A percentile compares a stretch with the other conserved stretches of the same genome.
These are phyloP conservation scores for Xerocomellus intermedius DNA, from an alignment of 768 basidiomycete genomes.

Conservation along the genomic window DNA sequence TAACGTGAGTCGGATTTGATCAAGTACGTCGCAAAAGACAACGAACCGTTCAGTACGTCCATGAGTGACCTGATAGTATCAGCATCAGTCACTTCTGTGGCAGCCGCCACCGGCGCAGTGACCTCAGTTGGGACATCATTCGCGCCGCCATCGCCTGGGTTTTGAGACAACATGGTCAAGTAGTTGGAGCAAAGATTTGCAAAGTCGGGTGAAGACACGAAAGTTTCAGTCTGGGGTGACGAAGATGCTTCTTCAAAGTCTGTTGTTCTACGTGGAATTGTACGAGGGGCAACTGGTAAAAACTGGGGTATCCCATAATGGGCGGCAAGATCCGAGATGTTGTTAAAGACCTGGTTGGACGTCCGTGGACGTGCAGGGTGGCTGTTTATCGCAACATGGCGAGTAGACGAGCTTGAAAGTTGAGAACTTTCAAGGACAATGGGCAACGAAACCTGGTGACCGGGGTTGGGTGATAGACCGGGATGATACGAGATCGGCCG, in stretches of 20 bases:
- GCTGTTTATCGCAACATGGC: conserved; percentile 60
- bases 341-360: conserved; percentile 59
- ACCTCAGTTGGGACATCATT: conserved; percentile 32
- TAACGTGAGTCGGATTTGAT: not conserved
- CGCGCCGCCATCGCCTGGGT: conserved; percentile 40
- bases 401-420: conserved; percentile 52
- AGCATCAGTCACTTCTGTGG: conserved; percentile 18
- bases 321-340: conserved; percentile 65
- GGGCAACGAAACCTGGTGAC: conserved; percentile 39
- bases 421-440: conserved; percentile 47
- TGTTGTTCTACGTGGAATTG: conserved; percentile 44
- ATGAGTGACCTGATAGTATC: conserved; percentile 39
- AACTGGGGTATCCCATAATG: conserved; percentile 79
- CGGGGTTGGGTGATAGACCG: conserved; percentile 38
- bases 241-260: conserved; percentile 36
- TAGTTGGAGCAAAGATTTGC: conserved; percentile 56
- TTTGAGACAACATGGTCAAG: conserved; percentile 63
- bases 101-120: conserved; percentile 26
- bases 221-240: conserved; percentile 22
- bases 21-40: not conserved
- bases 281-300: conserved; percentile 66
- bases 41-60: conserved; percentile 40
- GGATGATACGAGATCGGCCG: conserved; percentile 39
- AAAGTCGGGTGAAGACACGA: conserved; percentile 39
- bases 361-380: conserved; percentile 63